phyloP scores from a whole-genome alignment of 2,329 filamentous ascomycete genomes.

The Cercospora sp. region DNA sequence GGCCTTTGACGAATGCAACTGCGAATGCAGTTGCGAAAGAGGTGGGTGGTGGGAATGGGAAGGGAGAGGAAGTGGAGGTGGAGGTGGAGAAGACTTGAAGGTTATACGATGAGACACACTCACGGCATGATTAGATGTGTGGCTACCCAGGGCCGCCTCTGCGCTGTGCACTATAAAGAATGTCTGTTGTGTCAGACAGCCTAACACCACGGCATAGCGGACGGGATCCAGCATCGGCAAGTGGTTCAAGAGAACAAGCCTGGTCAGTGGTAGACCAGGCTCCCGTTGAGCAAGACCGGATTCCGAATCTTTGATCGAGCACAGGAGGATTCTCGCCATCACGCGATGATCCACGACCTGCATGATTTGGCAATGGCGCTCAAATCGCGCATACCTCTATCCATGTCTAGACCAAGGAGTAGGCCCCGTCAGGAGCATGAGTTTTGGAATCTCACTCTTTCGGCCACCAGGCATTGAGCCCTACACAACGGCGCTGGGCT shows the following conservation, averaged over 20 bases:
- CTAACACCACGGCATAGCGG: not conserved
- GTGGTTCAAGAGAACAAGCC: not conserved
- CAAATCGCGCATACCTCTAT: not conserved
- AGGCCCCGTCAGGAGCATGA: not conserved
- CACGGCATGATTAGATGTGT: not conserved
- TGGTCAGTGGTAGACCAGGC: not conserved
- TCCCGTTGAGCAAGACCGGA: not conserved
- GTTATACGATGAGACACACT: not conserved
- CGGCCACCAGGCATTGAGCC: too few species aligned
- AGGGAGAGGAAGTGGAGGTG: not conserved
- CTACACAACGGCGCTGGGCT: not conserved
- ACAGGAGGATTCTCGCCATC: too few species aligned
- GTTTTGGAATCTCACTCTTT: not conserved
- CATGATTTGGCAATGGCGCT: too few species aligned
- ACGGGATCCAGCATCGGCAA: not conserved
- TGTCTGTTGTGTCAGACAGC: not conserved
- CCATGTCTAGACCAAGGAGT: not conserved
- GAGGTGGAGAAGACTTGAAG: not conserved
- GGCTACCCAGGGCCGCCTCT: not conserved
- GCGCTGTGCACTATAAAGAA: not conserved
- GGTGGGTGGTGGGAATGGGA: not conserved
- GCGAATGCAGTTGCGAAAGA: not conserved
- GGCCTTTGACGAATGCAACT: slow-evolving; percentile 12
- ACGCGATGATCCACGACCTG: too few species aligned
- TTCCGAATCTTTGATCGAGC: not conserved